Evolutionary conservation across 164 flowering plant species (phyloP).

Genomic region (Cinnamomum chago): DNA sequence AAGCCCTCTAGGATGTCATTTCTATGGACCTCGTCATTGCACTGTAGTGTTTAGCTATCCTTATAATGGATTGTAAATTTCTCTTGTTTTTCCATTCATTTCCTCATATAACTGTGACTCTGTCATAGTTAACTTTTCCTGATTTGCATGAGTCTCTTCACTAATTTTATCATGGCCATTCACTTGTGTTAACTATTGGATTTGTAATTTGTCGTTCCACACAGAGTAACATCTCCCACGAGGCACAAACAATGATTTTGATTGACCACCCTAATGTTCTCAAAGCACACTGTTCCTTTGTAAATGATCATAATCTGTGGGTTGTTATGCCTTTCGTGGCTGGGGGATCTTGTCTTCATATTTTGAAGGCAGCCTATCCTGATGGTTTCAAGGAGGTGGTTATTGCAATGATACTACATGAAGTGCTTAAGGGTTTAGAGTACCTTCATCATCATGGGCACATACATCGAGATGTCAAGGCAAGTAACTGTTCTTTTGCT

Average conservation of each 20-base stretch:
- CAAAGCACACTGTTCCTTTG: slow-evolving; percentile 86
- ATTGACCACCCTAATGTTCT: slow-evolving; percentile 92
- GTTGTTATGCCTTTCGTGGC: slow-evolving; percentile 93
- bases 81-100: too few relatives aligned
- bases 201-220: neutral
- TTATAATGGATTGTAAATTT: too few relatives aligned
- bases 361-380: slow-evolving; percentile 77
- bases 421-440: slow-evolving; percentile 80
- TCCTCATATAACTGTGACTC: too few relatives aligned
- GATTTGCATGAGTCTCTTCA: neutral
- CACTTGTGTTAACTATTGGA: neutral
- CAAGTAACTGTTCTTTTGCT: slow-evolving; percentile 20
- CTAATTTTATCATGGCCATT: neutral
- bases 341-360: slow-evolving; percentile 93
- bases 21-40: neutral
- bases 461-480: slow-evolving; percentile 97
- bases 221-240: slow-evolving; percentile 71
- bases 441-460: slow-evolving; percentile 94
- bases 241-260: slow-evolving; percentile 85
- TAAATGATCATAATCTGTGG: slow-evolving; percentile 75
- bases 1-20: neutral
- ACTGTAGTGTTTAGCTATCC: too few relatives aligned
- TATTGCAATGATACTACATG: slow-evolving; percentile 80
- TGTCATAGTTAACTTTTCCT: neutral
- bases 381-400: slow-evolving; percentile 85